phyloP scores from a whole-genome alignment of 169 alveolate genomes.

The Plasmodium inui region DNA sequence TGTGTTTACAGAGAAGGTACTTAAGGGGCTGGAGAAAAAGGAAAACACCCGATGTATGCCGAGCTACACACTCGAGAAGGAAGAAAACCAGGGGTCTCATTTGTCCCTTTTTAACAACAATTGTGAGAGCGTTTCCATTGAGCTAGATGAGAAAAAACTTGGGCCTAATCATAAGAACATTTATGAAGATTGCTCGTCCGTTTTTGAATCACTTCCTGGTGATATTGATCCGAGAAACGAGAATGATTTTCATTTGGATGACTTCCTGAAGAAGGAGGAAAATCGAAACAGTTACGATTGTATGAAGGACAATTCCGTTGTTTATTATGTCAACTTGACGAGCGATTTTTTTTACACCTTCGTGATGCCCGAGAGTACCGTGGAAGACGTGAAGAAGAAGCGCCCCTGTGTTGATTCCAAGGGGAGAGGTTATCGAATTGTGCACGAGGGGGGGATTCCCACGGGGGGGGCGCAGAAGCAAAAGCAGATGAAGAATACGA shows the following conservation, averaged over 20 bases:
- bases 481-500: background rate
- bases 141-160: background rate
- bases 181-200: constrained; percentile 57
- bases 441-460: background rate
- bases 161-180: constrained; percentile 10
- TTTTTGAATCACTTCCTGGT: constrained; percentile 37
- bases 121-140: background rate
- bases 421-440: background rate
- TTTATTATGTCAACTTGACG: constrained; percentile 72
- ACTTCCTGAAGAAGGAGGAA: constrained; percentile 49
- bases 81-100: background rate
- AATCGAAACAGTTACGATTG: constrained; percentile 3
- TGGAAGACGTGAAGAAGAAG: constrained; percentile 22
- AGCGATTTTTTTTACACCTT: constrained; percentile 74
- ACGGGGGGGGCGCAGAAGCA: background rate
- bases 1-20: constrained; percentile 78
- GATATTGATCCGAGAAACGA: constrained; percentile 9
- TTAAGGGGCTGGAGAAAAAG: constrained; percentile 58
- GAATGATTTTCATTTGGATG: constrained; percentile 43
- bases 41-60: background rate
- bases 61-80: background rate
- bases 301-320: constrained; percentile 49
- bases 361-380: constrained; percentile 41
- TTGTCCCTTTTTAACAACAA: background rate
- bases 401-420: background rate